phyloP scores from a whole-genome alignment of 2,329 filamentous ascomycete species.

The Nigrospora osmanthi region DNA sequence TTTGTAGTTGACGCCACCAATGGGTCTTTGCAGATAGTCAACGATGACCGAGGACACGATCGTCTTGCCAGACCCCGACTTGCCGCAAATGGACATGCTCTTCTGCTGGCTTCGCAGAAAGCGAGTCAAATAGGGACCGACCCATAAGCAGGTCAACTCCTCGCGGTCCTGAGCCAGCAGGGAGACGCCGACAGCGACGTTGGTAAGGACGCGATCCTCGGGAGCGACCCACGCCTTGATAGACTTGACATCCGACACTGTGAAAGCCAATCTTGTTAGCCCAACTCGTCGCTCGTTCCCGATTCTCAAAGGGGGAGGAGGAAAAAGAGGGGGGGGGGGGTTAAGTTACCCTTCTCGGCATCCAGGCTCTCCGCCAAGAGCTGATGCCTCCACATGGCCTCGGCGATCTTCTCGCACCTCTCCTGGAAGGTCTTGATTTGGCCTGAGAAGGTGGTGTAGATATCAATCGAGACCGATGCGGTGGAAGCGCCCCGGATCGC shows the following conservation, averaged over 20 bases:
- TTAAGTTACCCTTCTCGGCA: slow-evolving; percentile 16
- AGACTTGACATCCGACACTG: not conserved
- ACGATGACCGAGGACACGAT: slow-evolving; percentile 27
- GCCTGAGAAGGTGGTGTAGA: slow-evolving; percentile 10
- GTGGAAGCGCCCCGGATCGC: slow-evolving; percentile 5
- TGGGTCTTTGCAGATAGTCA: slow-evolving; percentile 27
- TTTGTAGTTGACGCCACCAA: slow-evolving; percentile 24
- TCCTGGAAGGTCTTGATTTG: slow-evolving; percentile 12
- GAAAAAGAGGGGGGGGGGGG: no score
- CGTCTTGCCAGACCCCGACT: slow-evolving; percentile 28
- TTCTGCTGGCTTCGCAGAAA: slow-evolving; percentile 10
- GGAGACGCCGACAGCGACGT: slow-evolving; percentile 3
- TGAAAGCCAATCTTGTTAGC: no score
- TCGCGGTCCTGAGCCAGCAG: slow-evolving; percentile 12
- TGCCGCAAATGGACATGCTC: slow-evolving; percentile 12
- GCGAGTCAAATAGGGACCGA: slow-evolving; percentile 9
- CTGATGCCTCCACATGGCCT: slow-evolving; percentile 22
- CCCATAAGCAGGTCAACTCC: slow-evolving; percentile 15
- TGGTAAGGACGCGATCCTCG: slow-evolving; percentile 9
- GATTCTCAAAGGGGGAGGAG: no score
- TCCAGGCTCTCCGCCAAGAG: slow-evolving; percentile 21
- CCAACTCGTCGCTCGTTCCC: no score
- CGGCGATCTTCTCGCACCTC: slow-evolving; percentile 10
- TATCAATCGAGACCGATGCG: slow-evolving; percentile 14
- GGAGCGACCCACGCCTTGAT: slow-evolving; percentile 13